A percentile compares a stretch with the other conserved stretches of the same genome.
Evolutionary conservation across 1,139 yeast species (phyloP).

Genomic region (Groenewaldozyma auringiensis): DNA sequence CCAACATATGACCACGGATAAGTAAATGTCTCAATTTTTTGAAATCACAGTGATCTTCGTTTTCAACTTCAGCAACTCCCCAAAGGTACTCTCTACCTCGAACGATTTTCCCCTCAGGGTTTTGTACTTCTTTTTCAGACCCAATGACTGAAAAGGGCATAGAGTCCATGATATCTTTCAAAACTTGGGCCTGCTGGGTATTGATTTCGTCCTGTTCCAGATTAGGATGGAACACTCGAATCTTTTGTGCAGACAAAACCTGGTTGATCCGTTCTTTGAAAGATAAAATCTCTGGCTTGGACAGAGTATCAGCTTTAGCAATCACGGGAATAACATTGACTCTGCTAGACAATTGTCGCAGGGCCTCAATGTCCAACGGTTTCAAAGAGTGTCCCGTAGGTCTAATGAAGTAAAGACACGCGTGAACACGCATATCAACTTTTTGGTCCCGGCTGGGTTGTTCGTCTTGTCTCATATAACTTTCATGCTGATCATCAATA

Average conservation of each 20-base stretch:
- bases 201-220: constrained; percentile 30
- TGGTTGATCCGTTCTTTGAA: constrained; percentile 84
- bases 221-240: constrained; percentile 85
- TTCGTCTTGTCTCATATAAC: constrained; percentile 91
- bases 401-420: constrained; percentile 87
- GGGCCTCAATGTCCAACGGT: constrained; percentile 89
- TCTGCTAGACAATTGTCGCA: constrained; percentile 79
- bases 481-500: constrained; percentile 94
- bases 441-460: constrained; percentile 66
- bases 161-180: constrained; percentile 67
- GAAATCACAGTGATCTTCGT: constrained; percentile 92
- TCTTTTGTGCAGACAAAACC: constrained; percentile 86
- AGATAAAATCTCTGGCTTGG: constrained; percentile 69
- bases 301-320: constrained; percentile 89
- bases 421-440: constrained; percentile 83
- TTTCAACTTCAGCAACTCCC: constrained; percentile 97
- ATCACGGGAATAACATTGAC: constrained; percentile 92
- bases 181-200: constrained; percentile 45
- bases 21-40: constrained; percentile 81
- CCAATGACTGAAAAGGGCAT: constrained; percentile 96
- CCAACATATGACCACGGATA: constrained; percentile 90
- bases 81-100: constrained; percentile 94
- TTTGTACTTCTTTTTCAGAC: constrained; percentile 77
- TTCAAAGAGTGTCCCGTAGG: constrained; percentile 94
- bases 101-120: constrained; percentile 65